Conservation (phyloP, 31 red algal species). For the Porphyra umbilicalis region DNA sequence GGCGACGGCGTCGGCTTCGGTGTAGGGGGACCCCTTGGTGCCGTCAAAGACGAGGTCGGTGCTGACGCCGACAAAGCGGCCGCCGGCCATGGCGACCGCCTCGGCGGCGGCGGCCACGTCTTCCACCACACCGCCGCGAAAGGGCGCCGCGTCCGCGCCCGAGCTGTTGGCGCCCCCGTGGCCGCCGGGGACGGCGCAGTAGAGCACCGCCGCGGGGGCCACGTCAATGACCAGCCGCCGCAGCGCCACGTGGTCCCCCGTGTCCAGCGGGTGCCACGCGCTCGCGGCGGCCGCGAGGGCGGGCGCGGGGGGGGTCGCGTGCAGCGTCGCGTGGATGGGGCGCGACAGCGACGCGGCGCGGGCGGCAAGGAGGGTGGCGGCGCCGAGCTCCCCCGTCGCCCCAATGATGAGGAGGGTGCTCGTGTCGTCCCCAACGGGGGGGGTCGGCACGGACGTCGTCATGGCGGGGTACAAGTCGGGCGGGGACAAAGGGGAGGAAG, state of each 20-base stretch:
- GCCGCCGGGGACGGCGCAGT: conserved; percentile 65
- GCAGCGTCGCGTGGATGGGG: conserved; percentile 47
- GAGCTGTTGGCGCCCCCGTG: conserved; percentile 49
- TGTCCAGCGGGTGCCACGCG: conserved; percentile 57
- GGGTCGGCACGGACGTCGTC: too few relatives aligned
- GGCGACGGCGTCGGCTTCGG: conserved; percentile 16
- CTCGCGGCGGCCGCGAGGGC: conserved; percentile 3
- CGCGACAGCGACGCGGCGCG: conserved; percentile 11
- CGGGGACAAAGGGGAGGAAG: too few relatives aligned
- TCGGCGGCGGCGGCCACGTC: conserved; percentile 78
- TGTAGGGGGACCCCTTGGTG: conserved; percentile 14
- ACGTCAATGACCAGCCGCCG: conserved; percentile 36
- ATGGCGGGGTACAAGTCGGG: too few relatives aligned
- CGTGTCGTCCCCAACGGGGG: too few relatives aligned
- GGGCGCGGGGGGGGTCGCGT: conserved; percentile 6
- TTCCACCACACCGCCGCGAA: conserved; percentile 80
- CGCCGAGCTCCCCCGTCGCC: conserved; percentile 72
- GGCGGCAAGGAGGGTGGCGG: conserved; percentile 38
- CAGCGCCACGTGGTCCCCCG: conserved; percentile 53
- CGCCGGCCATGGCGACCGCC: conserved; percentile 28
- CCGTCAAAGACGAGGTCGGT: conserved; percentile 94
- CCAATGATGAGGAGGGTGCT: conserved; percentile 68
- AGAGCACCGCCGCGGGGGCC: conserved; percentile 32
- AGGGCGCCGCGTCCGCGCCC: conserved; percentile 3
- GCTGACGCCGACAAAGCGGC: conserved; percentile 70